These are phyloP conservation scores for Eucalyptus cladocalyx DNA, from an alignment of 345 rosid genomes.

Conservation along the genomic window DNA sequence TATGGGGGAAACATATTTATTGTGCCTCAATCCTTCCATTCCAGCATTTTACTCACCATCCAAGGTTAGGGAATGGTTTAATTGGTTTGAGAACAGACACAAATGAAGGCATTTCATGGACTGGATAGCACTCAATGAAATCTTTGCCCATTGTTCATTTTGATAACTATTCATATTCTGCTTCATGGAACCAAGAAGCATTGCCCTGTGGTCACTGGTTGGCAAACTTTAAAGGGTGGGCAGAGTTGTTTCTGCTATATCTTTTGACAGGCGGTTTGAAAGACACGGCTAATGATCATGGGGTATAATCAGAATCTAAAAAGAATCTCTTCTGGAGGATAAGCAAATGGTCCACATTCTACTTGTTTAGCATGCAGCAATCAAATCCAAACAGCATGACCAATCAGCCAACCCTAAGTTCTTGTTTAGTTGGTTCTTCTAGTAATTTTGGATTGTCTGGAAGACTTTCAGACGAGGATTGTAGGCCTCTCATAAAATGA, in stretches of 20 bases:
- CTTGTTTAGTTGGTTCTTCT: not conserved
- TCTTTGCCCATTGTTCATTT: not conserved
- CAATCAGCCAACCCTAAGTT: not conserved
- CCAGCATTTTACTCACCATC: not conserved
- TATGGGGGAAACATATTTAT: not conserved
- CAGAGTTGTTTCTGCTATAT: too few species aligned
- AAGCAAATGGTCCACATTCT: too few species aligned
- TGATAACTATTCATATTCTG: too few species aligned
- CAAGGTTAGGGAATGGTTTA: not conserved
- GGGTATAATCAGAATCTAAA: too few species aligned
- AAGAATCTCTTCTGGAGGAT: too few species aligned
- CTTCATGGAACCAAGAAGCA: not conserved
- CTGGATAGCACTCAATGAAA: not conserved
- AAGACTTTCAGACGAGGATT: too few species aligned
- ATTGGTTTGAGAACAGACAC: not conserved
- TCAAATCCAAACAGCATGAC: not conserved
- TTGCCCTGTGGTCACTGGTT: too few species aligned
- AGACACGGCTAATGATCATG: too few species aligned
- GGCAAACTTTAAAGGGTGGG: too few species aligned
- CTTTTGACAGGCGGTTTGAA: too few species aligned
- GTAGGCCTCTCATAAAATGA: too few species aligned
- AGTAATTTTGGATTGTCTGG: not conserved
- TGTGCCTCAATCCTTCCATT: not conserved
- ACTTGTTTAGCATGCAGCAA: not conserved
- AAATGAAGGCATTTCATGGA: not conserved